Conservation (phyloP, 345 rosid species). For the Syzygium grande region DNA sequence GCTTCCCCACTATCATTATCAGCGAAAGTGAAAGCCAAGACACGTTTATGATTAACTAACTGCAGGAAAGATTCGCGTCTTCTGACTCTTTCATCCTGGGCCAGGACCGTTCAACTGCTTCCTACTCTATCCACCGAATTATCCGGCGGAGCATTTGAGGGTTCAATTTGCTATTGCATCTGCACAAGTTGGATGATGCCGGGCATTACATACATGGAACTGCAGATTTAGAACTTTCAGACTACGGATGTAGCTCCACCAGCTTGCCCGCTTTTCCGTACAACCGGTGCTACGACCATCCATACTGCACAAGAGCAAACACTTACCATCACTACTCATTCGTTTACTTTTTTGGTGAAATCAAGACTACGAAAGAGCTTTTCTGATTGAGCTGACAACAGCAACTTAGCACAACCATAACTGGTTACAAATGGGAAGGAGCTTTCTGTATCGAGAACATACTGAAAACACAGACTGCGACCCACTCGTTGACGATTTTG, state of each 20-base stretch:
- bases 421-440: neutral
- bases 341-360: neutral
- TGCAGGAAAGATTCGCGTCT: neutral
- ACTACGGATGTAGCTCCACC: slow-evolving; percentile 19
- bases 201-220: neutral
- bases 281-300: slow-evolving; percentile 76
- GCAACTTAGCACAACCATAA: neutral
- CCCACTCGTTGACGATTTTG: slow-evolving; percentile 85
- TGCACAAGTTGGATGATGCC: neutral
- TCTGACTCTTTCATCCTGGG: neutral
- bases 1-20: neutral
- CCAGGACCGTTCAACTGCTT: neutral
- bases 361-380: neutral
- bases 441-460: slow-evolving; percentile 15
- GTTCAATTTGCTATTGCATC: neutral
- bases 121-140: neutral
- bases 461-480: slow-evolving; percentile 88
- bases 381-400: neutral
- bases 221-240: neutral
- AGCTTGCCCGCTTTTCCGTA: slow-evolving; percentile 42
- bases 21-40: neutral
- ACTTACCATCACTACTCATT: neutral
- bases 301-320: slow-evolving; percentile 48
- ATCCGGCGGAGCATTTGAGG: neutral
- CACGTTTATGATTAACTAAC: neutral